Conservation (phyloP, 176 grass and related monocot genomes). For the Saccharum officinarum region DNA sequence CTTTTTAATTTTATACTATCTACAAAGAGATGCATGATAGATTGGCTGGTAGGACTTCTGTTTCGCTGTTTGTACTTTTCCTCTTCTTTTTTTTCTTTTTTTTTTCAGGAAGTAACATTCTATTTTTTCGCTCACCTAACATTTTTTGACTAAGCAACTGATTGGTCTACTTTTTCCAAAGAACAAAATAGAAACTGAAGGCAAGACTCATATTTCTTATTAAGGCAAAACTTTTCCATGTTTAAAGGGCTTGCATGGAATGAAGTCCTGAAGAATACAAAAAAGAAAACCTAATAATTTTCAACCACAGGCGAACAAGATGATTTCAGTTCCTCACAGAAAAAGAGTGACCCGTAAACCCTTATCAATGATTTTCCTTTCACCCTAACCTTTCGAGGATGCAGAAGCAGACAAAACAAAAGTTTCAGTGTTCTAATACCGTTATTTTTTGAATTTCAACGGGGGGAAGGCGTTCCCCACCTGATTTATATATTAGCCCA, state of each 20-base stretch:
- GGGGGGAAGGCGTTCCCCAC: too few relatives aligned
- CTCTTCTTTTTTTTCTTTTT: not conserved
- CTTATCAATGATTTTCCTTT: slow-evolving; percentile 7
- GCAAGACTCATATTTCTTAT: not conserved
- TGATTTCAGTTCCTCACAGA: not conserved
- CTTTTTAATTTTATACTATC: slow-evolving; percentile 5
- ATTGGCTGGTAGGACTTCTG: not conserved
- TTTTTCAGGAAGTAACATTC: not conserved
- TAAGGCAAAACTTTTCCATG: slow-evolving; percentile 1
- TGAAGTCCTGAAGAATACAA: not conserved
- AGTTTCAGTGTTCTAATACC: not conserved
- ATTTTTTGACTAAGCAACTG: slow-evolving; percentile 16
- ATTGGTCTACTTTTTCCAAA: slow-evolving; percentile 7
- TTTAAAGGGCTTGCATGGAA: slow-evolving; percentile 9
- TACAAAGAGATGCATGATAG: not conserved
- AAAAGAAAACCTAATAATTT: not conserved
- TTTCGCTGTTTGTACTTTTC: not conserved
- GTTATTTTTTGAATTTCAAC: not conserved
- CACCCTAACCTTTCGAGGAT: not conserved
- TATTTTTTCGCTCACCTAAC: not conserved
- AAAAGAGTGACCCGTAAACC: not conserved
- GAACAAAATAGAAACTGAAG: not conserved
- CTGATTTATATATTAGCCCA: too few relatives aligned
- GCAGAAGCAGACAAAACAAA: not conserved
- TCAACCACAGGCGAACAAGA: not conserved